Evolutionary conservation across 164 flowering plant genomes (phyloP).

Genomic region (Malania oleifera): DNA sequence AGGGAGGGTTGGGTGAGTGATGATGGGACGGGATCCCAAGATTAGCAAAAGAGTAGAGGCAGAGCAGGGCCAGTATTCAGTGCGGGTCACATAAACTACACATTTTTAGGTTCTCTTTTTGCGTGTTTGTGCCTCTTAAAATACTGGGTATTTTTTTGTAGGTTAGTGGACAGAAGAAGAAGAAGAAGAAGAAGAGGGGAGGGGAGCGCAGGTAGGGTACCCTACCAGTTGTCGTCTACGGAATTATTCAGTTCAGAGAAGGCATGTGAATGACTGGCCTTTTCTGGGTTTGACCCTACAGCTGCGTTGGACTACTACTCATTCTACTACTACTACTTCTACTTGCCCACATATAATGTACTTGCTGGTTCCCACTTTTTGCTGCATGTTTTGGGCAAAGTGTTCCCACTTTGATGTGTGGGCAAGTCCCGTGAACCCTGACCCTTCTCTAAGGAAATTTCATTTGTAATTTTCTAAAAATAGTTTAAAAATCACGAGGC

Average conservation of each 20-base stretch:
- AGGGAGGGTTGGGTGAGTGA: not conserved
- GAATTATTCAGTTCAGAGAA: constrained; percentile 8
- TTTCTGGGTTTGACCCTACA: constrained; percentile 1
- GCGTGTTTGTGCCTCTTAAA: too few relatives aligned
- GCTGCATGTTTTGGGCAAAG: constrained; percentile 12
- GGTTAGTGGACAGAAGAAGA: too few relatives aligned
- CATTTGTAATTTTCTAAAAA: not conserved
- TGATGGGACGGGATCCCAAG: constrained; percentile 13
- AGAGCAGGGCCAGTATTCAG: too few relatives aligned
- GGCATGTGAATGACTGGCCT: constrained; percentile 17
- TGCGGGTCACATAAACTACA: too few relatives aligned
- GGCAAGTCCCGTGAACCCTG: constrained; percentile 6
- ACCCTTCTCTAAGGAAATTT: not conserved
- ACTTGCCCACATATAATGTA: not conserved
- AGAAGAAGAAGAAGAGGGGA: too few relatives aligned
- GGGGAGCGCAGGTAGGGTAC: too few relatives aligned
- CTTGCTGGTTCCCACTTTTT: constrained; percentile 5
- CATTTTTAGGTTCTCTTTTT: too few relatives aligned
- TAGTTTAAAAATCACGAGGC: too few relatives aligned
- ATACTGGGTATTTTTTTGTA: too few relatives aligned
- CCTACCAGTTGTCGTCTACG: not conserved
- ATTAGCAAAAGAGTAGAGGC: not conserved
- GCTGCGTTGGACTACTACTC: too few relatives aligned
- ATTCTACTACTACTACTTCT: not conserved
- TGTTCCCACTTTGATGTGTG: not conserved